Evolutionary conservation across 2,329 filamentous ascomycete genomes (phyloP), one percentile per base, ranked within the genome.

Genomic region (Fusarium guadeloupense): DNA sequence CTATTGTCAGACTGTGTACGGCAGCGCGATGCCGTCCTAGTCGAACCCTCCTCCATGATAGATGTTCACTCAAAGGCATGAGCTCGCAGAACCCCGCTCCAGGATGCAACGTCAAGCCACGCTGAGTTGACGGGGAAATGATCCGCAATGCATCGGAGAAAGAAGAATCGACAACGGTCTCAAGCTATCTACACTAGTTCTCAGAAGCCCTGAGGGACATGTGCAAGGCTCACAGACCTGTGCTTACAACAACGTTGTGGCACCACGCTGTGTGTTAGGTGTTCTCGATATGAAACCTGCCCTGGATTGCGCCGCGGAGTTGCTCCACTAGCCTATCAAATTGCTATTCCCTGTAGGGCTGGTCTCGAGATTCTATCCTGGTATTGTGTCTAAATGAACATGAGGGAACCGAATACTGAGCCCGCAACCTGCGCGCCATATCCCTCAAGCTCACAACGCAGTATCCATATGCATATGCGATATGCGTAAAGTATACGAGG

Each of bases 141-240:
- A 54, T 51, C 62, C 65, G 65, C 53, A 42, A 57, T 44, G 42
- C 33, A 50, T 54, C 66, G 62, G 61, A 60, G 35, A 52, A 48
- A 34, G 39, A 50, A 39, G 39, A 50, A 39, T 54, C 46, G 47
- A 47, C 33, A 53, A 49, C 35, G 37, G 46, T 25, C 47, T 39
- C 28, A 52, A 52, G 49, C 28, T n/a, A 35, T 7, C 26, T 28
- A 35, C 6, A 14, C 23, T 34, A 46, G 42, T 35, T 39, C n/a
- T 57, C 25, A 28, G 21, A 38, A 13, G 12, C 37, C 16, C 35
- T 21, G 7, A 25, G 23, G 12, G 9, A 12, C 30, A 31, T 23
- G 35, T 17, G 48, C 38, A 46, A 43, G 42, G 14, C 30, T 41
- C 39, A 16, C 26, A 46, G 20, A 34, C 47, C 30, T 38, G 34